A percentile compares a stretch with the other conserved stretches of the same genome.
These are phyloP conservation scores for Tubosaeta brunneosetosa DNA, from an alignment of 768 basidiomycete genomes.

Conservation along the genomic window DNA sequence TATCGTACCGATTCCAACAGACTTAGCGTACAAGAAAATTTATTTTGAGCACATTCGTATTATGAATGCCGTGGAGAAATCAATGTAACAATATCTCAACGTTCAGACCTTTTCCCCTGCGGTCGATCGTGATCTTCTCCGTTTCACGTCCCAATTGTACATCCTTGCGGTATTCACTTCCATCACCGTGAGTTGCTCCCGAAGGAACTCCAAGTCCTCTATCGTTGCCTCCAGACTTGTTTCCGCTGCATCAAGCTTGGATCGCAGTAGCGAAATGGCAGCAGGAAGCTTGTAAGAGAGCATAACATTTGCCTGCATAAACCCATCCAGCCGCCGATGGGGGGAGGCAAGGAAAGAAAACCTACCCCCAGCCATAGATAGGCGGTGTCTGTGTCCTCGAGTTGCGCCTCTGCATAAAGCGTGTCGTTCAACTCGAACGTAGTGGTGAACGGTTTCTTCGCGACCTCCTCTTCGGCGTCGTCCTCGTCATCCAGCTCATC, in stretches of 20 bases:
- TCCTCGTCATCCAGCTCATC: constrained; percentile 60
- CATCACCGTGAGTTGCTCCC: constrained; percentile 96
- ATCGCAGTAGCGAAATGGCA: constrained; percentile 67
- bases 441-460: constrained; percentile 59
- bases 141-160: constrained; percentile 94
- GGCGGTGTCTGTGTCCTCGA: constrained; percentile 84
- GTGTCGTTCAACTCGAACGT: constrained; percentile 97
- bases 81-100: not conserved
- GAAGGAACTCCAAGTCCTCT: constrained; percentile 88
- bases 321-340: not conserved
- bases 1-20: too few species aligned
- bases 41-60: too few species aligned
- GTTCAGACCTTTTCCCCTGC: constrained; percentile 13
- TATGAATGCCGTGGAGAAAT: too few species aligned
- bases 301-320: constrained; percentile 92
- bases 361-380: constrained; percentile 95
- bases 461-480: constrained; percentile 33
- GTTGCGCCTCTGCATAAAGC: constrained; percentile 84
- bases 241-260: constrained; percentile 60
- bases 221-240: constrained; percentile 58
- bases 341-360: constrained; percentile 9
- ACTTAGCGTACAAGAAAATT: too few species aligned
- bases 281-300: constrained; percentile 82
- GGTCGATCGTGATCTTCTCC: constrained; percentile 54
- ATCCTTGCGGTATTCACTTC: constrained; percentile 93